phyloP scores from a whole-genome alignment of 768 basidiomycete species.

The Coprinopsis sp. region DNA sequence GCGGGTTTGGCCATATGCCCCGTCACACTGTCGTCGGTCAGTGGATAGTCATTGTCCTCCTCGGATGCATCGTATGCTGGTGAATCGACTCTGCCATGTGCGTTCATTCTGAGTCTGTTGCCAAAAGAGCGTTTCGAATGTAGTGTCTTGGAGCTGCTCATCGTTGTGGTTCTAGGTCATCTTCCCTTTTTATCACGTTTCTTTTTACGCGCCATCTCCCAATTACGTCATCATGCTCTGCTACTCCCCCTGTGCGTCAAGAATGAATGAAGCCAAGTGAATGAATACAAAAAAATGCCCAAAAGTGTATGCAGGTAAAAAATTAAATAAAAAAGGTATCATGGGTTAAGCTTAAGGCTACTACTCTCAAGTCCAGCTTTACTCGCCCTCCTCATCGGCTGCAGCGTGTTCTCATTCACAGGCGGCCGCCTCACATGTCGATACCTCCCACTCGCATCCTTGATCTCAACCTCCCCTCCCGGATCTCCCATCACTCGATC shows the following conservation, averaged over 20 bases:
- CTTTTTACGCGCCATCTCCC: no score
- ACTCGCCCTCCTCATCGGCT: constrained; percentile 85
- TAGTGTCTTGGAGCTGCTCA: constrained; percentile 36
- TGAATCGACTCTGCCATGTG: constrained; percentile 41
- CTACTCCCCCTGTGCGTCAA: no score
- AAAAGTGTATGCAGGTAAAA: not conserved
- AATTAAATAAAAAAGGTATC: constrained; percentile 2
- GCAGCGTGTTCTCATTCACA: constrained; percentile 82
- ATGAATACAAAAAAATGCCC: no score
- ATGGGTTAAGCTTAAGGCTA: constrained; percentile 18
- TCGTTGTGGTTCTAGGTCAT: no score
- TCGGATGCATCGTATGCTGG: constrained; percentile 83
- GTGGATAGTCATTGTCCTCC: constrained; percentile 77
- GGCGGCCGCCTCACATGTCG: constrained; percentile 84
- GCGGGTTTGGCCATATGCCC: constrained; percentile 29
- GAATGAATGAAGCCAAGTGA: no score
- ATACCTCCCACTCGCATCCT: constrained; percentile 81
- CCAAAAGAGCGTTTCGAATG: constrained; percentile 67
- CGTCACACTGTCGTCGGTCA: constrained; percentile 69
- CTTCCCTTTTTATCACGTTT: no score
- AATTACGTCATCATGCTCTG: no score
- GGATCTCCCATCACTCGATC: constrained; percentile 55
- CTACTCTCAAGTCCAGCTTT: constrained; percentile 89
- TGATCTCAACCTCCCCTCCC: constrained; percentile 85
- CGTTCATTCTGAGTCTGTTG: constrained; percentile 48